These are phyloP conservation scores for Zizania palustris DNA, from an alignment of 202 grass and related monocot species.

Conservation along the genomic window DNA sequence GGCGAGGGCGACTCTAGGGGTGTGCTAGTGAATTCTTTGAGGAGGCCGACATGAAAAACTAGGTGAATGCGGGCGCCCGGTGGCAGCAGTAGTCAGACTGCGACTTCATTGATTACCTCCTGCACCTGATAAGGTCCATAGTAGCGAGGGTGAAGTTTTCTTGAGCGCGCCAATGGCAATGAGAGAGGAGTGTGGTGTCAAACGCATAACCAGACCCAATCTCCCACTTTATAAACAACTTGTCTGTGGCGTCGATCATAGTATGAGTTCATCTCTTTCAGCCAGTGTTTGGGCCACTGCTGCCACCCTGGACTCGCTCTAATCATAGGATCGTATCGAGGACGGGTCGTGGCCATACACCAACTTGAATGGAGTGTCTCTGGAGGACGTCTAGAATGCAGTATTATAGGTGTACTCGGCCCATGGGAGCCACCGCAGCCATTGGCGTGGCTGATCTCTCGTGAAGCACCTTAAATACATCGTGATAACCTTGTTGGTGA, in stretches of 20 bases:
- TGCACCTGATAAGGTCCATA: background rate
- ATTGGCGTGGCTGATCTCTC: background rate
- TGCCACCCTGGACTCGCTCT: background rate
- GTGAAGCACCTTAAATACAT: slow-evolving; percentile 1
- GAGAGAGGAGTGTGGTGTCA: background rate
- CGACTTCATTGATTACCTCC: background rate
- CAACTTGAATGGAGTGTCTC: background rate
- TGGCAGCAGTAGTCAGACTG: too few relatives aligned
- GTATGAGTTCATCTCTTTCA: background rate
- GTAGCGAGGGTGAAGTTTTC: background rate
- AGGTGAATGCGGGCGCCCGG: too few relatives aligned
- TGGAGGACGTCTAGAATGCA: background rate
- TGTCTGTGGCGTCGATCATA: background rate
- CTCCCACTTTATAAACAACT: background rate
- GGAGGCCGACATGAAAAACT: background rate
- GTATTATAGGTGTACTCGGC: background rate
- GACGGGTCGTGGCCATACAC: background rate
- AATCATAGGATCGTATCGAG: background rate
- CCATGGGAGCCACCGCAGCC: background rate
- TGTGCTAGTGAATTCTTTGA: background rate
- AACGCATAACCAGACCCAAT: background rate
- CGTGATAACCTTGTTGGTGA: background rate
- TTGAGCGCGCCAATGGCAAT: background rate
- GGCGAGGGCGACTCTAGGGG: background rate
- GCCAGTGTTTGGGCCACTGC: background rate